Evolutionary conservation across 2,329 filamentous ascomycete genomes (phyloP).

Genomic region (Periconia macrospinosa): DNA sequence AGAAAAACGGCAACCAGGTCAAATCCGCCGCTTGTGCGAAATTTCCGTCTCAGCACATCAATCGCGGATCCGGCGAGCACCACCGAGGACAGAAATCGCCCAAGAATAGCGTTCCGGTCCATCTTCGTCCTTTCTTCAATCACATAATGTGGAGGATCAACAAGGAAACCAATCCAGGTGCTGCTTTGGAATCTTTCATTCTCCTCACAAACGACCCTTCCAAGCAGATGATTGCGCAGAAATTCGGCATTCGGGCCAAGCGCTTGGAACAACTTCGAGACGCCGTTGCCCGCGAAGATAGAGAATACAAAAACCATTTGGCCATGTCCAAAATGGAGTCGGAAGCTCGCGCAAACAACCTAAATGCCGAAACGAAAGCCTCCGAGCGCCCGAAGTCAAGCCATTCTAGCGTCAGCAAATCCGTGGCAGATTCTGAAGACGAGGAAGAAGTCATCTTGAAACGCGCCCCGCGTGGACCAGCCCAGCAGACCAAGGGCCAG

Average conservation of each 20-base stretch:
- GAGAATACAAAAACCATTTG: constrained; percentile 48
- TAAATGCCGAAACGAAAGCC: constrained; percentile 17
- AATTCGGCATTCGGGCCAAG: constrained; percentile 55
- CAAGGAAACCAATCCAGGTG: constrained; percentile 51
- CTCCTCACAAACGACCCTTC: constrained; percentile 53
- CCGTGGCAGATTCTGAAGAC: constrained; percentile 30
- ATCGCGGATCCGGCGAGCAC: constrained; percentile 32
- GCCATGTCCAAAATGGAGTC: constrained; percentile 42
- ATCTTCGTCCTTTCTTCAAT: constrained; percentile 53
- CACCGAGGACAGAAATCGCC: constrained; percentile 23
- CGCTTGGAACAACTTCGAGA: constrained; percentile 54
- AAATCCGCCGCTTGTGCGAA: constrained; percentile 10
- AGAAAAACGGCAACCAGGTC: constrained; percentile 32
- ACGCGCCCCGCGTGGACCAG: constrained; percentile 39
- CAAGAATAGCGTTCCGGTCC: constrained; percentile 39
- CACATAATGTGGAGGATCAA: constrained; percentile 56
- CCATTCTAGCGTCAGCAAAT: constrained; percentile 19
- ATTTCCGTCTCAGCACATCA: constrained; percentile 25
- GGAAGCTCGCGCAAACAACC: constrained; percentile 22
- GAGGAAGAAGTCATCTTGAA: constrained; percentile 45
- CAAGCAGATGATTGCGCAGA: constrained; percentile 50
- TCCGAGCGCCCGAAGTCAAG: constrained; percentile 32
- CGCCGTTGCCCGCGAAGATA: constrained; percentile 52
- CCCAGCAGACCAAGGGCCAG: constrained; percentile 28
- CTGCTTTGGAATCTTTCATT: constrained; percentile 54